Percentiles rank a stretch among this genome's conserved stretches.
These are phyloP conservation scores for Pseudogymnoascus sp. DNA, from an alignment of 2,329 filamentous ascomycete species.

Conservation along the genomic window DNA sequence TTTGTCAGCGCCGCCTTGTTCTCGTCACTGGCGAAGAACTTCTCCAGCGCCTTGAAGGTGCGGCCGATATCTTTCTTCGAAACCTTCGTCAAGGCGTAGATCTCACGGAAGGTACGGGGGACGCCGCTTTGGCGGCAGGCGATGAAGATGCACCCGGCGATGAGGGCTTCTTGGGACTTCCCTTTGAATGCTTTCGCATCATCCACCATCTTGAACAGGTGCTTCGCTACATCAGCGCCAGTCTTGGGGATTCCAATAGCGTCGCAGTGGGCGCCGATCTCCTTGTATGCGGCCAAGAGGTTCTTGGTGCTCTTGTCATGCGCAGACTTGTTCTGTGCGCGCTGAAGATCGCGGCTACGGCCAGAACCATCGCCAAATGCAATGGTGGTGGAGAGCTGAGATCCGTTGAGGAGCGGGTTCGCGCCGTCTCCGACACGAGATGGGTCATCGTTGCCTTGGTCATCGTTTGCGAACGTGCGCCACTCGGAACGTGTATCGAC, in stretches of 20 bases:
- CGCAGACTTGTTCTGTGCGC: conserved; percentile 73
- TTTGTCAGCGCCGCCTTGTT: conserved; percentile 44
- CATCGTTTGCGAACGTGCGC: conserved; percentile 98
- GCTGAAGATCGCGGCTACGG: conserved; percentile 65
- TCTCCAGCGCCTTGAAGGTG: conserved; percentile 88
- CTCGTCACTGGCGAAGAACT: conserved; percentile 69
- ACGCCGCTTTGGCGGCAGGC: conserved; percentile 85
- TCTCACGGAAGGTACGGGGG: conserved; percentile 86
- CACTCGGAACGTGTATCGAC: conserved; percentile 96
- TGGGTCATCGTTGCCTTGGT: conserved; percentile 91
- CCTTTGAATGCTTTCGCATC: conserved; percentile 92
- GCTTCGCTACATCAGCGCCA: conserved; percentile 83
- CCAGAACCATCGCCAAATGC: conserved; percentile 69
- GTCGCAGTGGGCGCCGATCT: conserved; percentile 83
- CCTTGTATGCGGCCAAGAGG: conserved; percentile 74
- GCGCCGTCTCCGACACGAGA: conserved; percentile 94
- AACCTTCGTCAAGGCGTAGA: conserved; percentile 86
- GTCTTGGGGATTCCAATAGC: conserved; percentile 71
- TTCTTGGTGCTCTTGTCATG: conserved; percentile 77
- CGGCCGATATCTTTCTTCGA: conserved; percentile 95
- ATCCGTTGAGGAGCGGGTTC: conserved; percentile 82
- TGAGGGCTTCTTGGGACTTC: conserved; percentile 87
- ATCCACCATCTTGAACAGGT: conserved; percentile 89
- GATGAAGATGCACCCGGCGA: conserved; percentile 95
- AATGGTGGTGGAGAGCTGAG: conserved; percentile 82